These are phyloP conservation scores for Sanghuangporus weigelae DNA, from an alignment of 1,284 basidiomycete genomes.

Conservation along the genomic window DNA sequence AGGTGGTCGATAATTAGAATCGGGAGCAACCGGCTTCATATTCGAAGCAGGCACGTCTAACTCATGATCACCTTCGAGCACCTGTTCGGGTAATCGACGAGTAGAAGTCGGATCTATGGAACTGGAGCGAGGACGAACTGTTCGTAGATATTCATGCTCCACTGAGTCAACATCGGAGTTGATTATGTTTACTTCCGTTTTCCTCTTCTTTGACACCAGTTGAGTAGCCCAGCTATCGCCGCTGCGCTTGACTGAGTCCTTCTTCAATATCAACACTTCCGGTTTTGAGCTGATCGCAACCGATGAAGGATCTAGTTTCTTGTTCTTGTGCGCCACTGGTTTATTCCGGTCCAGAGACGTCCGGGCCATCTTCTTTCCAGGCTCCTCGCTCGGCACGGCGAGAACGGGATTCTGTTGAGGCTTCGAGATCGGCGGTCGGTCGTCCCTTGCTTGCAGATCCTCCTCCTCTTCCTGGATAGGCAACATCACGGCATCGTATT, in stretches of 20 bases:
- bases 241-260: not conserved
- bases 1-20: not conserved
- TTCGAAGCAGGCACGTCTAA: not conserved
- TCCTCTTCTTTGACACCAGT: constrained; percentile 3
- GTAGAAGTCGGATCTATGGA: not conserved
- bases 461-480: constrained; percentile 9
- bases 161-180: not conserved
- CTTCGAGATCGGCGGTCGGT: constrained; percentile 16
- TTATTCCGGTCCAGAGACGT: not conserved
- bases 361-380: not conserved
- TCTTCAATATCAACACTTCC: not conserved
- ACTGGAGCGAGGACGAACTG: not conserved
- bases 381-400: not conserved
- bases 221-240: constrained; percentile 3
- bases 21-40: constrained; percentile 3
- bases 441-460: constrained; percentile 12
- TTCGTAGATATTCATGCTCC: not conserved
- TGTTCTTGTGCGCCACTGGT: not conserved
- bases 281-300: not conserved
- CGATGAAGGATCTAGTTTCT: not conserved
- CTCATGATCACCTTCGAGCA: not conserved
- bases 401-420: not conserved
- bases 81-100: not conserved
- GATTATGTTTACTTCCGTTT: not conserved
- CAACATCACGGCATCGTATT: constrained; percentile 7